Evolutionary conservation across 2,329 filamentous ascomycete genomes (phyloP).

Genomic region (Ophiosphaerella narmari): DNA sequence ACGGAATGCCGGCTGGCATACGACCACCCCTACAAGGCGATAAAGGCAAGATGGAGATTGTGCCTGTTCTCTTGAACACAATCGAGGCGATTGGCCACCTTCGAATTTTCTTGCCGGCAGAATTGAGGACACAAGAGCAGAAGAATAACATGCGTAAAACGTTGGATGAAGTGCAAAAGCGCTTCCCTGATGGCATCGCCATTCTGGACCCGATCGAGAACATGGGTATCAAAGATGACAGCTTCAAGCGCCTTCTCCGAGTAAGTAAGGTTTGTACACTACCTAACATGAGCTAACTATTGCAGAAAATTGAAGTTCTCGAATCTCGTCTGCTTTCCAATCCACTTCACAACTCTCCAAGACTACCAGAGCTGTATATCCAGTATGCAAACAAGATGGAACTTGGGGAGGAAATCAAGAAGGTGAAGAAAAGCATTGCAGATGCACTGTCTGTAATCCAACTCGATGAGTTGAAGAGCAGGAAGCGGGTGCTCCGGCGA

Average conservation of each 20-base stretch:
- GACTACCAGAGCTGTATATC: slow-evolving; percentile 81
- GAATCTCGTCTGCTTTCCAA: slow-evolving; percentile 89
- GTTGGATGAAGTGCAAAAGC: slow-evolving; percentile 77
- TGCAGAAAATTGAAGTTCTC: slow-evolving; percentile 90
- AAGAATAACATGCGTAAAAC: slow-evolving; percentile 70
- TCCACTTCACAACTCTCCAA: slow-evolving; percentile 86
- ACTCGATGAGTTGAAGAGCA: slow-evolving; percentile 92
- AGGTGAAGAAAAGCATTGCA: slow-evolving; percentile 82
- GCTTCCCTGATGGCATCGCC: slow-evolving; percentile 91
- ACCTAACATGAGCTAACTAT: slow-evolving; percentile 11
- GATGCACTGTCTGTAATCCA: slow-evolving; percentile 88
- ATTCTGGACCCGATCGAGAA: slow-evolving; percentile 92
- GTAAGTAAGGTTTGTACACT: slow-evolving; percentile 43
- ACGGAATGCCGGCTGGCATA: slow-evolving; percentile 68
- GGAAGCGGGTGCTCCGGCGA: slow-evolving; percentile 91
- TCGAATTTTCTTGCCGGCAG: slow-evolving; percentile 79
- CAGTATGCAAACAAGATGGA: slow-evolving; percentile 83
- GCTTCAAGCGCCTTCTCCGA: slow-evolving; percentile 85
- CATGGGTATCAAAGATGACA: slow-evolving; percentile 91
- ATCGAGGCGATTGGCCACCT: slow-evolving; percentile 84
- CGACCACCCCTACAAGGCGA: slow-evolving; percentile 65
- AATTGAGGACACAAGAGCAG: slow-evolving; percentile 70
- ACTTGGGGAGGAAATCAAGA: slow-evolving; percentile 78
- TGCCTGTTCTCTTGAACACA: slow-evolving; percentile 85
- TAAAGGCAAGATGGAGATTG: slow-evolving; percentile 74